These are phyloP conservation scores for Acanthamoeba culbertsoni DNA, from an alignment of 208 protist species.

Conservation along the genomic window DNA sequence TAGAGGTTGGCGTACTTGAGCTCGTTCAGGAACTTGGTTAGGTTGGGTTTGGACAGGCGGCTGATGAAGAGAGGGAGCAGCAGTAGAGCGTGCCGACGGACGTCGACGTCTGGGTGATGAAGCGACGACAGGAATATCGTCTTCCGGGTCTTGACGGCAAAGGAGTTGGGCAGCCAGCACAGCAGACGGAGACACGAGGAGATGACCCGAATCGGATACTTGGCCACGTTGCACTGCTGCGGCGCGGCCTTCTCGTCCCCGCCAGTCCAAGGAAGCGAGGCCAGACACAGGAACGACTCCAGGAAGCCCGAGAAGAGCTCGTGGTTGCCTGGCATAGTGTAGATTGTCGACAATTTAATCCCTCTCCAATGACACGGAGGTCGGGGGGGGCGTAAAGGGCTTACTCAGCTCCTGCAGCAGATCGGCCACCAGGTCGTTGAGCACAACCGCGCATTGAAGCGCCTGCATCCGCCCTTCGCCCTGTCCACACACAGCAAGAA, in stretches of 20 bases:
- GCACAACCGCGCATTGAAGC: neutral
- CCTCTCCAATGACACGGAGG: neutral
- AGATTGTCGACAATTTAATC: neutral
- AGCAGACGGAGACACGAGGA: neutral
- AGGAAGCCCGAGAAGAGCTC: conserved; percentile 25
- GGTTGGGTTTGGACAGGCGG: neutral
- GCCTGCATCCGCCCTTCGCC: neutral
- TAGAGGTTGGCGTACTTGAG: conserved; percentile 42
- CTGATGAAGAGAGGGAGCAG: conserved; percentile 28
- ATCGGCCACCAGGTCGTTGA: neutral
- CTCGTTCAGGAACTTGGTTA: neutral
- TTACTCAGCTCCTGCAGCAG: neutral
- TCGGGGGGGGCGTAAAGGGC: neutral
- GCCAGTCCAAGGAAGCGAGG: neutral
- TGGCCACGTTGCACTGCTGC: neutral
- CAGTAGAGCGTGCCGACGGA: neutral
- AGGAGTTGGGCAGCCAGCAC: conserved; percentile 19
- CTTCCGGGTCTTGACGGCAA: neutral
- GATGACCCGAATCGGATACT: neutral
- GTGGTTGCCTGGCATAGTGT: neutral
- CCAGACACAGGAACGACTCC: neutral
- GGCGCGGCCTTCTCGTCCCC: neutral
- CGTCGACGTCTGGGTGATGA: neutral
- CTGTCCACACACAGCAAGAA: neutral
- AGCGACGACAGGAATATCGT: neutral